phyloP scores from a whole-genome alignment of 495 filamentous ascomycete species.

The Penicillium atrosanguineum region DNA sequence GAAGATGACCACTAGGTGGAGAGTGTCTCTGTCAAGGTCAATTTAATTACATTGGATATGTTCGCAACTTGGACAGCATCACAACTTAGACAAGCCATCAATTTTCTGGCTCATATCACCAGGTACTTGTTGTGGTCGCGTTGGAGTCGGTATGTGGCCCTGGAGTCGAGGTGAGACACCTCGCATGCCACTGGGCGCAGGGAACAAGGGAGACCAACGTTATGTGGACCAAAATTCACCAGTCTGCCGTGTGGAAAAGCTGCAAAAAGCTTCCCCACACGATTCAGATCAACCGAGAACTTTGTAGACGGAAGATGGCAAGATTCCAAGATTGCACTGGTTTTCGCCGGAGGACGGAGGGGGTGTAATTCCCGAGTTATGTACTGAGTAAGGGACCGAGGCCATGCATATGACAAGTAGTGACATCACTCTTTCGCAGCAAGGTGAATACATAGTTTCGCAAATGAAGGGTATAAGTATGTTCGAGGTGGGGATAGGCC shows the following conservation, averaged over 20 bases:
- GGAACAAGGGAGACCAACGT: background rate
- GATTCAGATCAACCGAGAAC: background rate
- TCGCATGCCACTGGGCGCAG: background rate
- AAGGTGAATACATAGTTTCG: background rate
- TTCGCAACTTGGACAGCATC: background rate
- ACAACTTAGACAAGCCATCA: background rate
- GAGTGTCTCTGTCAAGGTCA: background rate
- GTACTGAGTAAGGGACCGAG: background rate
- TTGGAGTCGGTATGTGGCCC: background rate
- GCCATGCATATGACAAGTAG: background rate
- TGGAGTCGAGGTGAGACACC: background rate
- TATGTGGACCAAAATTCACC: background rate
- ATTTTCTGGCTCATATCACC: background rate
- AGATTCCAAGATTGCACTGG: background rate
- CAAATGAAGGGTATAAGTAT: background rate
- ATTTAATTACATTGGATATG: background rate
- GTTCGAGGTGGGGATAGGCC: background rate
- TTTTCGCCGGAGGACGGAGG: background rate
- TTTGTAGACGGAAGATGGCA: background rate
- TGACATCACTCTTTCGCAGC: background rate
- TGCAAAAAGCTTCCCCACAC: background rate
- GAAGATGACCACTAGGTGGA: background rate
- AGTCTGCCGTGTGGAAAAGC: background rate
- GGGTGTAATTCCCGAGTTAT: background rate
- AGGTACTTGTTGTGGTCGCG: background rate